A percentile compares a stretch with the other conserved stretches of the same genome.
These are phyloP conservation scores for Hibiscus tridactylites DNA, from an alignment of 345 rosid species.

Conservation along the genomic window DNA sequence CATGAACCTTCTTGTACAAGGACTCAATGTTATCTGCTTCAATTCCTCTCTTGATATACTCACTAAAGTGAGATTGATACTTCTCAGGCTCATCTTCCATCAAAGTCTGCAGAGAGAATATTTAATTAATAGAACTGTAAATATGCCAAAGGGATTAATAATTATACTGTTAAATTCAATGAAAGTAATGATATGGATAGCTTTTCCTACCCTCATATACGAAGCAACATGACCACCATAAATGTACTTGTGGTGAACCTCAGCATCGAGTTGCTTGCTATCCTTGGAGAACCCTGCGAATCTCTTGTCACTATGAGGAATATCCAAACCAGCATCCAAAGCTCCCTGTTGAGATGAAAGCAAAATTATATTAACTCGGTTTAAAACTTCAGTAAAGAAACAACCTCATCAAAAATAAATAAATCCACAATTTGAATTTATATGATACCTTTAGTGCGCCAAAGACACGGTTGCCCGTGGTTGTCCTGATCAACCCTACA, in stretches of 20 bases:
- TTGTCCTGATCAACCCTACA: conserved; percentile 66
- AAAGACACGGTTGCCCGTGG: conserved; percentile 71
- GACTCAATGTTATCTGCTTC: conserved; percentile 49
- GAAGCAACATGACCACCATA: conserved; percentile 72
- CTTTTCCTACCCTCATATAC: conserved; percentile 62
- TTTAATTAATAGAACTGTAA: neutral
- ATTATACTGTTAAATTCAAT: neutral
- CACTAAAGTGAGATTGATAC: conserved; percentile 59
- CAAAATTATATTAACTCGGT: neutral
- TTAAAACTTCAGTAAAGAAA: neutral
- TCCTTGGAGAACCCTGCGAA: conserved; percentile 79
- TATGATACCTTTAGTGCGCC: conserved; percentile 59
- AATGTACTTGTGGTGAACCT: conserved; percentile 70
- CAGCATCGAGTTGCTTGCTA: conserved; percentile 67
- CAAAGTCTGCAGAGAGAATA: conserved; percentile 29
- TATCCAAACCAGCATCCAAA: conserved; percentile 82
- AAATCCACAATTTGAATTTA: neutral
- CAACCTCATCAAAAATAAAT: neutral
- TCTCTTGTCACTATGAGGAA: conserved; percentile 85
- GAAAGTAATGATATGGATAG: neutral
- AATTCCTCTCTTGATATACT: conserved; percentile 47
- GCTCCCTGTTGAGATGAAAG: conserved; percentile 48
- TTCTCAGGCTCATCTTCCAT: conserved; percentile 71
- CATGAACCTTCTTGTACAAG: conserved; percentile 65
- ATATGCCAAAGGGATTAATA: neutral